Conservation (phyloP, 164 flowering plant genomes). For the Vitis cinerea region DNA sequence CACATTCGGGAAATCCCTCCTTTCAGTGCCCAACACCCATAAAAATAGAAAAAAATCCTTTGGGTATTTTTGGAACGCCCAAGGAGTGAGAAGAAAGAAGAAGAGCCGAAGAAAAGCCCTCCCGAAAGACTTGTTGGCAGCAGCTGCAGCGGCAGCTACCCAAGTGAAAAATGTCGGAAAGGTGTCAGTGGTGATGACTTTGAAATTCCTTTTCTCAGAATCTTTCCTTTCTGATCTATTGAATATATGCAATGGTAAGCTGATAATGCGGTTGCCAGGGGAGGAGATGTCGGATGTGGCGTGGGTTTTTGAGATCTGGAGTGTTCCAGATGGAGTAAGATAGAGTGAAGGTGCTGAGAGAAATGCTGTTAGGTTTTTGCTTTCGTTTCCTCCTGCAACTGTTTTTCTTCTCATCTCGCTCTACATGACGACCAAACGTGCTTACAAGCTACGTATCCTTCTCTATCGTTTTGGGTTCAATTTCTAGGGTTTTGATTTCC, state of each 20-base stretch:
- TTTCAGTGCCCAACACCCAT: not conserved
- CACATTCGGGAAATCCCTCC: not conserved
- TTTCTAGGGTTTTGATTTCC: not conserved
- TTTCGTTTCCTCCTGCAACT: not conserved
- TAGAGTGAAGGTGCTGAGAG: not conserved
- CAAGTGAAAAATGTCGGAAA: not conserved
- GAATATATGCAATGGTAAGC: not conserved
- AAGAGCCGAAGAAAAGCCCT: no score
- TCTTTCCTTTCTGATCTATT: not conserved
- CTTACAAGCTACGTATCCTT: conserved; percentile 92
- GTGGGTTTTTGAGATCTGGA: conserved; percentile 9
- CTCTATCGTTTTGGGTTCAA: not conserved
- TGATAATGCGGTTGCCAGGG: not conserved
- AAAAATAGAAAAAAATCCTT: no score
- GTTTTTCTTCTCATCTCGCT: not conserved
- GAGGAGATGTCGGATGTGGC: not conserved
- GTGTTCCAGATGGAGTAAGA: not conserved
- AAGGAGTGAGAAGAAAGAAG: no score
- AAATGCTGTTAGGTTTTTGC: conserved; percentile 10
- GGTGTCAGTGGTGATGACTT: not conserved
- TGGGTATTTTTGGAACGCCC: no score
- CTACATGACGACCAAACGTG: conserved; percentile 74
- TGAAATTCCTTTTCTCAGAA: not conserved
- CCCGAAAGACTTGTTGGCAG: no score
- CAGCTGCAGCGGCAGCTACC: no score